Evolutionary conservation across 371 early-diverging fungal genomes (phyloP), one percentile per base, ranked within the genome.

Genomic region (Saksenaea oblongispora): DNA sequence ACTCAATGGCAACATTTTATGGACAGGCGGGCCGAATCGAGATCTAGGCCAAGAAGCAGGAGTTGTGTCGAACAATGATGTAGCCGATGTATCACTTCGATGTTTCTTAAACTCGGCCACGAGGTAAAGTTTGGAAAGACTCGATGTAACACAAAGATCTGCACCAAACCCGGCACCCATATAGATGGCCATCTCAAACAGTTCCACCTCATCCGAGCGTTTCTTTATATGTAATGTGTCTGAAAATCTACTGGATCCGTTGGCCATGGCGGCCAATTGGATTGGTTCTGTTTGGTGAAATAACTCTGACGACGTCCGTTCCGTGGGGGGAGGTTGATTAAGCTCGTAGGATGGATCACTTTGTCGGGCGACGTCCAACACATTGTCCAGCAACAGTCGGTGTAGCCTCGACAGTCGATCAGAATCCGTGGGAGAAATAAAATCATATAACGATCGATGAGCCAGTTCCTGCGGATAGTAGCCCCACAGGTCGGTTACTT

Each of bases 101-200:
- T 66, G 36, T 37, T 67, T 67, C 31, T 59, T 53, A n/a, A 67
- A 63, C 26, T 63, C 63, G 17, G 67, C 67, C 17, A 81, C 78
- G 56, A 81, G 74, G 39, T 78, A 78, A 5, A 76, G 67, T 42
- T 66, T 72, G 2, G 69, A 59, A 11, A 72, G 59, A 3, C 71
- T 78, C 0, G 51, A 41, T 1, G 67, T 63, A 18, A 66, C 54
- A 60, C 65, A 71, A 1, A 86, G 65, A 61, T 88, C 81, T 1
- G 84, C 84, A 51, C 86, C 86, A 7, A 86, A 66, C 8, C 88
- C 88, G 34, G 84, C 88, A 13, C 86, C 88, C 15, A 88, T 61
- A 62, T 84, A 85, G 56, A 84, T 75, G 11, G 76, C 64, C 7
- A 85, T 71, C 26, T 66, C 76, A 56, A 76, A 83, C 3, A 83